Evolutionary conservation across 2,329 filamentous ascomycete species (phyloP).

Genomic region (Fusarium verticillioides): DNA sequence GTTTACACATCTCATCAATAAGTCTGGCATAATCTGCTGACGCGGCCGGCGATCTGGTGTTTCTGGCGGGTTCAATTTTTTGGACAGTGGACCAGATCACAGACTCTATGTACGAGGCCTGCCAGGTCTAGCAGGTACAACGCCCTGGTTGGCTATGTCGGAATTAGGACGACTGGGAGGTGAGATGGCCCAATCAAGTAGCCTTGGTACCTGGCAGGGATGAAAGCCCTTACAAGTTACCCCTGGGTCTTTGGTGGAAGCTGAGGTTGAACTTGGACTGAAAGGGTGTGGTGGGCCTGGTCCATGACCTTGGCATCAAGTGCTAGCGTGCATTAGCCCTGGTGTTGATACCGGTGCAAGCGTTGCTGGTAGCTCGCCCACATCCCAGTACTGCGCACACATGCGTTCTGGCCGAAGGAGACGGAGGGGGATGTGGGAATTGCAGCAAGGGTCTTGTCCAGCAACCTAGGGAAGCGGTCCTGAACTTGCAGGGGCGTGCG

Average conservation of each 20-base stretch:
- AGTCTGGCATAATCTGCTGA: conserved; percentile 29
- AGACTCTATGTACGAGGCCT: conserved; percentile 1
- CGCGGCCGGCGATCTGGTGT: conserved; percentile 39
- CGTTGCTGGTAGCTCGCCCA: conserved; percentile 21
- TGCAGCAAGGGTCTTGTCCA: conserved; percentile 18
- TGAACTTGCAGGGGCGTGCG: conserved; percentile 14
- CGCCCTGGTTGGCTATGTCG: conserved; percentile 15
- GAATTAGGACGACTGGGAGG: conserved; percentile 3
- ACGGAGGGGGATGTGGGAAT: conserved; percentile 20
- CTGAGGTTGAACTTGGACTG: conserved; percentile 36
- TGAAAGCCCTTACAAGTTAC: conserved; percentile 1
- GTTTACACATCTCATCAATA: conserved; percentile 9
- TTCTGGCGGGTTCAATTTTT: conserved; percentile 8
- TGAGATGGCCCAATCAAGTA: conserved; percentile 33
- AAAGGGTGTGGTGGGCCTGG: conserved; percentile 33
- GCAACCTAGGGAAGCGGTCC: conserved; percentile 8
- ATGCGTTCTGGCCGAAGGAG: conserved; percentile 9
- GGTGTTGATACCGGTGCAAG: conserved; percentile 33
- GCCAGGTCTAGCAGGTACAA: conserved; percentile 11
- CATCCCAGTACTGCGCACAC: conserved; percentile 5
- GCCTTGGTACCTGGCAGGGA: conserved; percentile 41
- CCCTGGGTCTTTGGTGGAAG: conserved; percentile 16
- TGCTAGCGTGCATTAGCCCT: conserved; percentile 28
- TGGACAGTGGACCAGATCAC: conserved; percentile 5
- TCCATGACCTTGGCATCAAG: not conserved